phyloP scores from a whole-genome alignment of 768 basidiomycete genomes.

The Lyophyllum atratum region DNA sequence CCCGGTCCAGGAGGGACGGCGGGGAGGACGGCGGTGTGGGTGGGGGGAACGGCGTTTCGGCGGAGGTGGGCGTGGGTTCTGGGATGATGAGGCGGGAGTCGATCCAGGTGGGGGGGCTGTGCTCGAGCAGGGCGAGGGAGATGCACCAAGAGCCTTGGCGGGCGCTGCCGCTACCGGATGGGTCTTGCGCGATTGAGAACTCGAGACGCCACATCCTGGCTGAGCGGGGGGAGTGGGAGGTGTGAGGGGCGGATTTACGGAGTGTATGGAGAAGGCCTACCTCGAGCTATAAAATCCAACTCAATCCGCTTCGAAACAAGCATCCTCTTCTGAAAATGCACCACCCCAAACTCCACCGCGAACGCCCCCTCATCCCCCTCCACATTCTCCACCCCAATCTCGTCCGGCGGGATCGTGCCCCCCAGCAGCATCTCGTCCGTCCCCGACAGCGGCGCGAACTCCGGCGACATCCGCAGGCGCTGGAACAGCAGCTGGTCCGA shows the following conservation, averaged over 20 bases:
- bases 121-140: conserved; percentile 50
- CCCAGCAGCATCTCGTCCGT: conserved; percentile 55
- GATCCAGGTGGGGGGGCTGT: conserved; percentile 60
- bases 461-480: conserved; percentile 52
- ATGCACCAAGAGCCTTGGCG: conserved; percentile 49
- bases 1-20: conserved; percentile 10
- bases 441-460: conserved; percentile 53
- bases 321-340: conserved; percentile 74
- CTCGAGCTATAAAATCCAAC: conserved; percentile 68
- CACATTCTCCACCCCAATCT: conserved; percentile 55
- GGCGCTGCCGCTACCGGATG: conserved; percentile 8
- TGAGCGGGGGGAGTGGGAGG: no score
- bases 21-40: background rate
- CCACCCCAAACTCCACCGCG: conserved; percentile 49
- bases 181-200: conserved; percentile 38
- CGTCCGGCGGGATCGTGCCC: conserved; percentile 47
- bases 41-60: background rate
- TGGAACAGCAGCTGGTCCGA: conserved; percentile 66
- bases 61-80: conserved; percentile 20
- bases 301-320: conserved; percentile 52
- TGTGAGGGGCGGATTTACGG: no score
- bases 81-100: conserved; percentile 52
- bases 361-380: conserved; percentile 55
- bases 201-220: conserved; percentile 59
- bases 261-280: conserved; percentile 32